Evolutionary conservation across 371 early-diverging fungal genomes (phyloP), one percentile per base, ranked within the genome.

Genomic region (Actinomucor elegans): DNA sequence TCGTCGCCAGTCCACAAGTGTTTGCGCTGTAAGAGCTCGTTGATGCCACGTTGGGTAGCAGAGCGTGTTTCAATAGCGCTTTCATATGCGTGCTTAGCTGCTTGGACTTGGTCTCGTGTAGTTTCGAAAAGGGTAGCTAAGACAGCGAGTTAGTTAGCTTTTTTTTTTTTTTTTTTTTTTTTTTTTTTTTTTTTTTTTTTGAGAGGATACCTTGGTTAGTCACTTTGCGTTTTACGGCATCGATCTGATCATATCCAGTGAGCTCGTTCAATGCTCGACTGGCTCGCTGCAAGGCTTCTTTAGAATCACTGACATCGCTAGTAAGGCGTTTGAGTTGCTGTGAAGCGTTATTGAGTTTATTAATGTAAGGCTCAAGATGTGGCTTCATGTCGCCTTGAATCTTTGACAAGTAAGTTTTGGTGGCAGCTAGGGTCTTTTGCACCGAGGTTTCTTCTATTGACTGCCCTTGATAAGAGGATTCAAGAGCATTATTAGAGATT

Each of bases 1-100:
- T 97, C 98, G 21, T 86, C 77, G 21, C 88, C 90, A 10, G 86
- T 73, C 95, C 94, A 94, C 14, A 81, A 52, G 55, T 91, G 90
- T 62, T 94, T 94, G 32, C 96, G 82, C 57, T 94, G 93, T 24
- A 94, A 67, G 6, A 97, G 71, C 18, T 90, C 85, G 52, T 92
- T 94, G 62, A 96, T 88, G 54, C 91, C 94, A 21, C 89, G 78
- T 66, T 97, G 97, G n/a, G 84, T 84, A 12, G 63, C 64, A 0
- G 91, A 77, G 7, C 94, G 80, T 10, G 80, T 79, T 4, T 86
- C 83, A 33, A 93, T 84, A 0, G 86, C 82, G 11, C 67, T 37
- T 46, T 92, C 86, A 62, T 93, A 93, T 0, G 57, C 61, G n/a
- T 52, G 29, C 68, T 94, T 94, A 7, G 87, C 76, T n/a, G 40